Conservation (phyloP, 768 basidiomycete species). For the Inosperma sp. region DNA sequence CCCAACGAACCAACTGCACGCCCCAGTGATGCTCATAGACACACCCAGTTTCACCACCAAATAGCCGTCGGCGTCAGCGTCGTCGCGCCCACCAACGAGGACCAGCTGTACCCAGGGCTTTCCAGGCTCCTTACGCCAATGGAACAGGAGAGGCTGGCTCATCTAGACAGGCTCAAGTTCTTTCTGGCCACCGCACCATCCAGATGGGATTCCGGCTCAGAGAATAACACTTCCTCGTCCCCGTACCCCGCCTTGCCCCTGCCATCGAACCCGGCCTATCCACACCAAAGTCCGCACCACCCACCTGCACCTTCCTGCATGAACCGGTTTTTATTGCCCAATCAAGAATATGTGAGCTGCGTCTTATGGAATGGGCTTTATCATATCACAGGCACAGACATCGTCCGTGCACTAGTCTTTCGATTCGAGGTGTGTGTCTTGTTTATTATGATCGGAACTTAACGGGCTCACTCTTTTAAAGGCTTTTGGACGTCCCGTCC, state of each 20-base stretch:
- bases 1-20: slow-evolving; percentile 47
- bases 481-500: slow-evolving; percentile 85
- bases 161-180: slow-evolving; percentile 80
- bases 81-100: slow-evolving; percentile 6
- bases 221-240: neutral
- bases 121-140: slow-evolving; percentile 54
- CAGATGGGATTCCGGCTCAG: slow-evolving; percentile 49
- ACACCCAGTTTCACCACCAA: slow-evolving; percentile 38
- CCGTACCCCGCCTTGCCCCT: neutral
- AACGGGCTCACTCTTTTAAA: slow-evolving; percentile 16
- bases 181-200: slow-evolving; percentile 84
- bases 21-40: slow-evolving; percentile 44
- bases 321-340: slow-evolving; percentile 83
- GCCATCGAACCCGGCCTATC: neutral
- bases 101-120: slow-evolving; percentile 28
- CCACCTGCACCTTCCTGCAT: slow-evolving; percentile 26
- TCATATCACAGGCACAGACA: slow-evolving; percentile 96
- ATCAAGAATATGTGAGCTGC: slow-evolving; percentile 85
- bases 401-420: slow-evolving; percentile 92
- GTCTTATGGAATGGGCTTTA: slow-evolving; percentile 89
- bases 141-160: slow-evolving; percentile 67
- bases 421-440: slow-evolving; percentile 66
- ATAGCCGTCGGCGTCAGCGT: slow-evolving; percentile 13
- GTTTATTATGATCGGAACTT: slow-evolving; percentile 4
- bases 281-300: slow-evolving; percentile 1